Base-by-base conservation (phyloP, 2,329 filamentous ascomycete genomes). In the Fonsecaea nubica region DNA sequence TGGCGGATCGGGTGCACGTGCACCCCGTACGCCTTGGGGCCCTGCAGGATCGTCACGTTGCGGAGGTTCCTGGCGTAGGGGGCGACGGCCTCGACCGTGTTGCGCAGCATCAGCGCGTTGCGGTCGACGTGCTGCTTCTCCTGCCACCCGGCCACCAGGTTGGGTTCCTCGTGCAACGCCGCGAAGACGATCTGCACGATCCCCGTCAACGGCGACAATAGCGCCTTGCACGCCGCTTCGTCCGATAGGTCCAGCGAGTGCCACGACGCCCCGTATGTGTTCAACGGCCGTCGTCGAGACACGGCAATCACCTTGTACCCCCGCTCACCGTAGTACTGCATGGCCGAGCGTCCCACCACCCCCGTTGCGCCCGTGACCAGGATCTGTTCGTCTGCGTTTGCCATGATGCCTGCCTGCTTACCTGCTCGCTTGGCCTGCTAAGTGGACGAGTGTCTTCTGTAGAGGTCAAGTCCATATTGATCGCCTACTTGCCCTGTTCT, bases 1-100 rank as follows among this genome's bases (percentile, higher is more conserved):
- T 48, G 42, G 42, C 42, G 42, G n/a, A 48, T 48, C 18, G 42
- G 42, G 42, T 48, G 42, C n/a, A 48, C 42, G 25, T 48, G 42
- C 42, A 48, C 42, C 18, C 42, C 42, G 8, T 48, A 48, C 4
- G 42, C 42, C 42, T 48, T 48, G 42, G 42, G 42, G 42, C 42
- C 42, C 8, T 48, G 42, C 18, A 48, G 42, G 42, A 48, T 48
- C 13, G 42, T 48, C n/a, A 48, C 18, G 8, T 48, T 48, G 42
- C 42, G 42, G 42, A 21, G 42, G 2, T 8, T 18, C 5, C 10
- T 21, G 42, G 42, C 42, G 4, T 25, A 25, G 6, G 42, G 42
- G 6, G 42, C 42, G 3, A 48, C 42, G 7, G 42, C 42, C 25
- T 48, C 42, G 42, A 48, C 42, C 42, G 42, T 48, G 42, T 48